Percentiles rank a stretch among this genome's conserved stretches.
phyloP scores from a whole-genome alignment of 768 basidiomycete genomes.

The Leccinum longicurvipes region DNA sequence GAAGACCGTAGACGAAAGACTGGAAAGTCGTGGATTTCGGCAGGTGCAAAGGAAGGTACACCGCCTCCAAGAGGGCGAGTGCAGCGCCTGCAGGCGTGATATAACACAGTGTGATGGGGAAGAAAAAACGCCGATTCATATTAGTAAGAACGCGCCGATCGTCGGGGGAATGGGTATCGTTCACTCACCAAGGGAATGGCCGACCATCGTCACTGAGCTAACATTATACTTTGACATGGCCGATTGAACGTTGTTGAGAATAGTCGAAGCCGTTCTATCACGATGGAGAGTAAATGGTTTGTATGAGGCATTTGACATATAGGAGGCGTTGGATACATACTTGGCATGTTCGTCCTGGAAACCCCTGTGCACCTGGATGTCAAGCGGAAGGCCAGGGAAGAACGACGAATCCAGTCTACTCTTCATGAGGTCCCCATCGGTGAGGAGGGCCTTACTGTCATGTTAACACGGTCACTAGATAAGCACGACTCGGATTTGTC shows the following conservation, averaged over 20 bases:
- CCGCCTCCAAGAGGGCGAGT: conserved; percentile 32
- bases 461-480: background rate
- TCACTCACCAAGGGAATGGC: conserved; percentile 39
- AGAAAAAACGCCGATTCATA: background rate
- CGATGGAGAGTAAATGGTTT: conserved; percentile 22
- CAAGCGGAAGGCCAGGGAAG: conserved; percentile 44
- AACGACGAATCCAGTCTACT: conserved; percentile 34
- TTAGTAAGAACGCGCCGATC: background rate
- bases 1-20: conserved; percentile 33
- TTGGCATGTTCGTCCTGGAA: conserved; percentile 42
- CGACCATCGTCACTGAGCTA: conserved; percentile 40
- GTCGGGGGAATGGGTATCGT: background rate
- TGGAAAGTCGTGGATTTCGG: conserved; percentile 27
- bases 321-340: conserved; percentile 26
- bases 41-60: conserved; percentile 35
- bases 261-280: conserved; percentile 36
- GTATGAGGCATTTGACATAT: background rate
- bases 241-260: conserved; percentile 41
- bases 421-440: conserved; percentile 36
- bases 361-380: conserved; percentile 42
- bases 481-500: conserved; percentile 19
- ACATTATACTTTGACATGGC: conserved; percentile 35
- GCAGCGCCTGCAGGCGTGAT: conserved; percentile 28
- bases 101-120: background rate
- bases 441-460: conserved; percentile 35